These are phyloP conservation scores for Phylloporus sp. DNA, from an alignment of 768 basidiomycete species.

Conservation along the genomic window DNA sequence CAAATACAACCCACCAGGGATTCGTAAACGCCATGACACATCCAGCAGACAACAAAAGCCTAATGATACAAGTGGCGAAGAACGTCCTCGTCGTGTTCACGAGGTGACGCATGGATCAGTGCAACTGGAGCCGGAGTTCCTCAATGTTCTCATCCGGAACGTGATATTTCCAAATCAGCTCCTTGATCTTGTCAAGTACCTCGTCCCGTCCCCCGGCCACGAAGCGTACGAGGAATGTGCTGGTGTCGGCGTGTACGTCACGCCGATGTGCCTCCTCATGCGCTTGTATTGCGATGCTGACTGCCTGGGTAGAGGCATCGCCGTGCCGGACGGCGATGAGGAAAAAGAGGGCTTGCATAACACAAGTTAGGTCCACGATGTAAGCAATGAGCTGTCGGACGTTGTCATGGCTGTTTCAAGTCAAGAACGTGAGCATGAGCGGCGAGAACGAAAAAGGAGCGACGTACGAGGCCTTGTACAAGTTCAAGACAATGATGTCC, in stretches of 20 bases:
- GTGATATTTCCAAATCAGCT: not conserved
- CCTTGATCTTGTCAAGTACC: not conserved
- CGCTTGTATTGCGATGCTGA: too few relatives aligned
- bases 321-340: not conserved
- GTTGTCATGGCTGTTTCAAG: not conserved
- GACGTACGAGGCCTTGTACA: slow-evolving; percentile 4
- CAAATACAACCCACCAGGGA: not conserved
- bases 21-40: not conserved
- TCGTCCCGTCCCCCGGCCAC: not conserved
- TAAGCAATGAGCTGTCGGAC: not conserved
- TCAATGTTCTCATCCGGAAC: not conserved
- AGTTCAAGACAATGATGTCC: not conserved
- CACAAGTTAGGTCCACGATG: not conserved
- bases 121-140: not conserved
- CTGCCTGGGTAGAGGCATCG: not conserved
- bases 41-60: not conserved
- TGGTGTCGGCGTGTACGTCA: not conserved
- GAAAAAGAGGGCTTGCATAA: slow-evolving; percentile 1
- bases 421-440: not conserved
- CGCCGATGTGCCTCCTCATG: not conserved
- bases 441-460: not conserved
- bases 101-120: not conserved
- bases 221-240: not conserved
- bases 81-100: not conserved
- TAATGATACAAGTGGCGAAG: not conserved